These are phyloP conservation scores for Tephrocybe sp. DNA, from an alignment of 768 basidiomycete genomes.

Conservation along the genomic window DNA sequence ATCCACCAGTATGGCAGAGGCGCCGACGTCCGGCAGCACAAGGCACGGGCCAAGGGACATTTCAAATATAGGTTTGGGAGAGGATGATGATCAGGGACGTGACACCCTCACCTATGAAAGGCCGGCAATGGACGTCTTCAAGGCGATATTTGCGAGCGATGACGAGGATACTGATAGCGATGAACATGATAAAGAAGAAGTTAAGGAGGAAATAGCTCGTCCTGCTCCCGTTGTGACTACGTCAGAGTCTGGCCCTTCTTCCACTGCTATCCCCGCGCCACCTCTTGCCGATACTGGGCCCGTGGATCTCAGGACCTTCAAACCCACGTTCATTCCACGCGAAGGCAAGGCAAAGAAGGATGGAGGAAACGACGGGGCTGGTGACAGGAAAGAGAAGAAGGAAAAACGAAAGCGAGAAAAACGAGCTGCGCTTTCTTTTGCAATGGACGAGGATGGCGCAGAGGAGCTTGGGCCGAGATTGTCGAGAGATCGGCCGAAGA, in stretches of 20 bases:
- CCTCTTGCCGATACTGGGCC: conserved; percentile 17
- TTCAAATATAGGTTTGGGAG: conserved; percentile 85
- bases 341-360: conserved; percentile 45
- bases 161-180: conserved; percentile 81
- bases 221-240: conserved; percentile 12
- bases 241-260: conserved; percentile 11
- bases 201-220: conserved; percentile 19
- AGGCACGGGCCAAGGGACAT: conserved; percentile 52
- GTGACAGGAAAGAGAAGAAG: conserved; percentile 38
- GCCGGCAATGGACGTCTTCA: conserved; percentile 92
- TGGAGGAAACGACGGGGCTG: conserved; percentile 45
- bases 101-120: conserved; percentile 88
- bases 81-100: conserved; percentile 86
- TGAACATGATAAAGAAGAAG: conserved; percentile 44
- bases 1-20: conserved; percentile 4
- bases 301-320: conserved; percentile 72
- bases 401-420: conserved; percentile 51
- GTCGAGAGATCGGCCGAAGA: conserved; percentile 40
- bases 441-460: conserved; percentile 64
- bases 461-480: conserved; percentile 34
- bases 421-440: conserved; percentile 64
- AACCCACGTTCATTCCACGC: conserved; percentile 84
- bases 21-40: conserved; percentile 15
- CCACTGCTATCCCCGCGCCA: conserved; percentile 13
- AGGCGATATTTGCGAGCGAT: conserved; percentile 96